Evolutionary conservation across 495 filamentous ascomycete species (phyloP), one percentile per base, ranked within the genome.

Genomic region (Aspergillus wentii): DNA sequence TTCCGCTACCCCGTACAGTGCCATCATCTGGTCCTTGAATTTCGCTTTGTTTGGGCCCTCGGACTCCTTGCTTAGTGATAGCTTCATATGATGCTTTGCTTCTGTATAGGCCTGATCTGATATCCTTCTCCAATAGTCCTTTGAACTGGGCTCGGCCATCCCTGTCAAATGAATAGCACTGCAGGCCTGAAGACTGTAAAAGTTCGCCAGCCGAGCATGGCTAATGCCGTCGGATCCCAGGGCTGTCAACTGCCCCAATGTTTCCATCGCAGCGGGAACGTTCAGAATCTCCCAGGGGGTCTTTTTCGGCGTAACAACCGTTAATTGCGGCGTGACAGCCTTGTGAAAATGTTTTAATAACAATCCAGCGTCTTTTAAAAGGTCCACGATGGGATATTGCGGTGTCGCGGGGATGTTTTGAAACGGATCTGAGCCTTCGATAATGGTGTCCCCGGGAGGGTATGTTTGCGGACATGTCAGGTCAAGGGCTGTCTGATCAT

Each of bases 21-120:
- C 59, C 61, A 65, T 65, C 19, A 65, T 30, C 26, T 65, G 61
- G n/a, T 65, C 61, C 35, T 65, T 65, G 18, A 63, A 65, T 35
- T 65, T 65, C 14, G 59, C 57, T 28, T 56, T 57, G 26, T 59
- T 65, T 8, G 56, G 47, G 3, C 51, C 49, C 7, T 48, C 34
- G 0, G 47, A 57, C 30, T 65, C 61, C 5, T 50, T 20, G 17
- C 54, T 51, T 14, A 65, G 23, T 1, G 59, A 65, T 2, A 41
- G 40, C 31, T 63, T 52, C 37, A 65, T 56, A 30, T 61, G 53
- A 14, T 59, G 52, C 31, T 52, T 61, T 1, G 57, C 60, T 16
- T 54, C 33, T 19, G 54, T 43, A 18, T 59, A 61, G 14, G 53
- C 44, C 19, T 57, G 52, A 9, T 41, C 44, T 1, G 57, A 46